A percentile compares a stretch with the other conserved stretches of the same genome.
phyloP scores from a whole-genome alignment of 1,139 yeast species.

The Eremothecium coryli region DNA sequence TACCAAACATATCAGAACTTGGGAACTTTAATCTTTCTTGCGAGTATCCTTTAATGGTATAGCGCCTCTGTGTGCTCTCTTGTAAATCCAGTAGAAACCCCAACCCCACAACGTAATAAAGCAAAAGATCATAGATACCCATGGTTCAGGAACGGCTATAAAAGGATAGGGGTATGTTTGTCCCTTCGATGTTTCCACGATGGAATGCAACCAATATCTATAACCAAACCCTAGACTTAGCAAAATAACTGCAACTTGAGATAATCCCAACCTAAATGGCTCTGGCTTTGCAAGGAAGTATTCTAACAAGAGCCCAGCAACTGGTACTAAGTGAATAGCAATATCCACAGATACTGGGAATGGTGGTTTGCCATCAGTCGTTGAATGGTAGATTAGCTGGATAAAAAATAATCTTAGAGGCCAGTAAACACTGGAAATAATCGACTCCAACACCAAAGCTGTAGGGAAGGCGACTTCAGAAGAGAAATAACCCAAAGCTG shows the following conservation, averaged over 20 bases:
- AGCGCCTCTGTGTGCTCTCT: conserved; percentile 18
- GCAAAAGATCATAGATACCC: conserved; percentile 42
- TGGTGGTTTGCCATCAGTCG: conserved; percentile 17
- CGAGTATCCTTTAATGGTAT: too few relatives aligned
- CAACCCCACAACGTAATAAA: too few relatives aligned
- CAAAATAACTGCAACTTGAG: conserved; percentile 36
- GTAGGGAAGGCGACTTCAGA: conserved; percentile 33
- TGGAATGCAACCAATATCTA: conserved; percentile 42
- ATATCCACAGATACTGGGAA: conserved; percentile 47
- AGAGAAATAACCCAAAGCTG: conserved; percentile 10
- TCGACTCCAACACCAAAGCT: conserved; percentile 47
- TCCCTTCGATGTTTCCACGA: conserved; percentile 39
- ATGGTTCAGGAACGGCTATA: conserved; percentile 41
- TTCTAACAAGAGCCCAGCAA: conserved; percentile 42
- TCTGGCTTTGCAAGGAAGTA: conserved; percentile 45
- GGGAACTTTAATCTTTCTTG: too few relatives aligned
- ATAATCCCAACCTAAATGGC: conserved; percentile 27
- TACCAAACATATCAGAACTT: too few relatives aligned
- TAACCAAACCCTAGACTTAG: conserved; percentile 39
- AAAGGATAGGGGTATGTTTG: conserved; percentile 62
- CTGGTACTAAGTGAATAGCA: conserved; percentile 52
- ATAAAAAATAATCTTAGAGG: conserved; percentile 46
- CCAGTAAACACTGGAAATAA: conserved; percentile 60
- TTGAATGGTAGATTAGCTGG: conserved; percentile 35
- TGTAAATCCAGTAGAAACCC: conserved; percentile 23